Conservation (phyloP, 2,329 filamentous ascomycete genomes). For the Incumbomyces delicatus region DNA sequence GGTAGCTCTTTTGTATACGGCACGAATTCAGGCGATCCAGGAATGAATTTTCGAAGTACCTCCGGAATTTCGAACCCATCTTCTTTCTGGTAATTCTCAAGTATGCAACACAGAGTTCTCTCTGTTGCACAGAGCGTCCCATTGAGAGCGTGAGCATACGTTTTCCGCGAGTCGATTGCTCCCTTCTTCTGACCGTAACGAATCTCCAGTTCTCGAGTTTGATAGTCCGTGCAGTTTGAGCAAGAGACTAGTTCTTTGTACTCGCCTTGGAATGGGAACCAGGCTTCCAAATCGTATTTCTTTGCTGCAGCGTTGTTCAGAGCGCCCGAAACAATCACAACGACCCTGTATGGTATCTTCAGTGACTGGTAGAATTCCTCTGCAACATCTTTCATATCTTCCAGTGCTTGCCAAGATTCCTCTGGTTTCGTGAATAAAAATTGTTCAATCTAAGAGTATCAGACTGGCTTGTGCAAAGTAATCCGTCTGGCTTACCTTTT, state of each 20-base stretch:
- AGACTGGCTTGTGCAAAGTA: conserved; percentile 4
- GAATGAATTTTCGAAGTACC: conserved; percentile 78
- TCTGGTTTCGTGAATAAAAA: conserved; percentile 76
- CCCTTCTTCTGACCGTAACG: conserved; percentile 74
- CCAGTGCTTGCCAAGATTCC: conserved; percentile 85
- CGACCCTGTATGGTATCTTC: conserved; percentile 78
- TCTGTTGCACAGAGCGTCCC: conserved; percentile 85
- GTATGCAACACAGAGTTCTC: conserved; percentile 81
- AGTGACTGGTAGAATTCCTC: conserved; percentile 94
- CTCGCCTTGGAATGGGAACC: conserved; percentile 92
- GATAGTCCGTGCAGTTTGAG: conserved; percentile 97
- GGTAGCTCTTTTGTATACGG: conserved; percentile 78
- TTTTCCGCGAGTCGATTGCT: conserved; percentile 74
- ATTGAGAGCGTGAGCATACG: conserved; percentile 90
- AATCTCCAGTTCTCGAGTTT: conserved; percentile 87
- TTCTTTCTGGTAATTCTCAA: conserved; percentile 94
- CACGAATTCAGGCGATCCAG: conserved; percentile 79
- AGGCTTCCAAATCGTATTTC: conserved; percentile 93
- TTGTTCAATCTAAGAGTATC: conserved; percentile 53
- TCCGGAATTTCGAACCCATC: conserved; percentile 75
- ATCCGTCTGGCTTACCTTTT: conserved; percentile 52
- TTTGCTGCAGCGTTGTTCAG: conserved; percentile 82
- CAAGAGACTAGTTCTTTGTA: conserved; percentile 98
- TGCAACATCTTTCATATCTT: conserved; percentile 80
- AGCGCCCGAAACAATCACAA: conserved; percentile 91